Evolutionary conservation across 208 protist genomes (phyloP).

Genomic region (Wallacemonas sp.): DNA sequence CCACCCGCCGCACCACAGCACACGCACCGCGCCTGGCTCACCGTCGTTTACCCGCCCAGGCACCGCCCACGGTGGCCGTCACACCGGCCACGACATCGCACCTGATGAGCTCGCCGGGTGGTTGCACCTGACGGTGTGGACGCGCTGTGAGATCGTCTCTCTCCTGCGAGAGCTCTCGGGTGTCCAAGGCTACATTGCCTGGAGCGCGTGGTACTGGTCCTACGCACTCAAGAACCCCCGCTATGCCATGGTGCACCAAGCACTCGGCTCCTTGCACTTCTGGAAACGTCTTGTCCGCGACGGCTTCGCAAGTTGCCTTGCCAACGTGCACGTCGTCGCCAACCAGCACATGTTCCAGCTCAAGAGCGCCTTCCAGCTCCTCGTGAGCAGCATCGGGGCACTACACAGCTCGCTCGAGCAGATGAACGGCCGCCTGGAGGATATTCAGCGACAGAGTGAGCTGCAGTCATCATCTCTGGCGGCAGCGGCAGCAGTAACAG

Average conservation of each 20-base stretch:
- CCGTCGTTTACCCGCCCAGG: not conserved
- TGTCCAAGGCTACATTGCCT: conserved; percentile 52
- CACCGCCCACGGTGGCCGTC: not conserved
- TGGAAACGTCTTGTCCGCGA: conserved; percentile 30
- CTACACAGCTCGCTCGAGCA: conserved; percentile 40
- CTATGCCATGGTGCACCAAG: conserved; percentile 40
- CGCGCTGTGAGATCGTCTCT: conserved; percentile 39
- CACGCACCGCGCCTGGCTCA: not conserved
- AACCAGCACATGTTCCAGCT: conserved; percentile 47
- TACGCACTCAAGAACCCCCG: conserved; percentile 55
- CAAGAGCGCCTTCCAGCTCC: conserved; percentile 40
- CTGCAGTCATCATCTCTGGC: conserved; percentile 23
- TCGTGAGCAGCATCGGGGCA: conserved; percentile 57
- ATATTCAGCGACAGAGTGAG: conserved; percentile 35
- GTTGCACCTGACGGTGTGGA: conserved; percentile 60
- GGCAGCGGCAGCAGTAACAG: not conserved
- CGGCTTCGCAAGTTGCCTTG: conserved; percentile 14
- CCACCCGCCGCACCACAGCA: not conserved
- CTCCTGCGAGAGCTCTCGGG: conserved; percentile 52
- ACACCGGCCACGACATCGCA: not conserved
- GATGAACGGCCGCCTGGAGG: conserved; percentile 36
- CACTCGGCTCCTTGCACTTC: conserved; percentile 32
- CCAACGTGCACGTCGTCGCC: conserved; percentile 22
- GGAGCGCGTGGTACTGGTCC: conserved; percentile 70
- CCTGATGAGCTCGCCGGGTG: conserved; percentile 41